Conservation (phyloP, 495 filamentous ascomycete genomes). For the Elasticomyces elasticus region DNA sequence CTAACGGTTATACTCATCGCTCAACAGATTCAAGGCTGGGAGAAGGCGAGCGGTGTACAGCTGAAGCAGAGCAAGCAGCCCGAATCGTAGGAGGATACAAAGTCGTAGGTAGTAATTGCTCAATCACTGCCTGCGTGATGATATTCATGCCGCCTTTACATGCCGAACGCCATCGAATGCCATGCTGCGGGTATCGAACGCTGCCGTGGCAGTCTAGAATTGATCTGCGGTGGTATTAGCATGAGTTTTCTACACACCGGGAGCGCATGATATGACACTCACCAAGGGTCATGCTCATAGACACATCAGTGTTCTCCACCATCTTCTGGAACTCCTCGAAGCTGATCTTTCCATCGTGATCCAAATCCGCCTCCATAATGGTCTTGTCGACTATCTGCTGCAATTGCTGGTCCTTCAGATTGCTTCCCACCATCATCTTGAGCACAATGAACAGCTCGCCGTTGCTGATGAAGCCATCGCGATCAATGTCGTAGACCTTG, state of each 20-base stretch:
- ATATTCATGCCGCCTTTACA: neutral
- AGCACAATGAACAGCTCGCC: constrained; percentile 98
- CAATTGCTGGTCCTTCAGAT: constrained; percentile 96
- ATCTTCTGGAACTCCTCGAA: constrained; percentile 98
- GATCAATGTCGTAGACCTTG: constrained; percentile 99
- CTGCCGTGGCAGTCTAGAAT: constrained; percentile 6
- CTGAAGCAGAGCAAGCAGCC: constrained; percentile 12
- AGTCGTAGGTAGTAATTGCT: neutral
- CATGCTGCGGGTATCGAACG: neutral
- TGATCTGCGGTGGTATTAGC: constrained; percentile 12
- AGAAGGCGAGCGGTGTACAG: constrained; percentile 13
- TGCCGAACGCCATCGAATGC: constrained; percentile 2
- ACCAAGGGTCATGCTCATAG: constrained; percentile 97
- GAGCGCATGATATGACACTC: constrained; percentile 31
- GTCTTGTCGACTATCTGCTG: constrained; percentile 99
- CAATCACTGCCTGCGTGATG: neutral
- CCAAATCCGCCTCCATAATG: constrained; percentile 97
- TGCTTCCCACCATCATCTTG: constrained; percentile 99
- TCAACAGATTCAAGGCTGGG: constrained; percentile 16
- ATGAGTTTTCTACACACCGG: neutral
- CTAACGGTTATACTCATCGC: too few species aligned
- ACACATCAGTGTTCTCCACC: constrained; percentile 97
- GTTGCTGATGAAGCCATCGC: constrained; percentile 97
- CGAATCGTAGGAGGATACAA: neutral
- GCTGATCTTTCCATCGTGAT: constrained; percentile 94